These are phyloP conservation scores for Kalanchoe fedtschenkoi DNA, from an alignment of 164 flowering plant genomes.

Conservation along the genomic window DNA sequence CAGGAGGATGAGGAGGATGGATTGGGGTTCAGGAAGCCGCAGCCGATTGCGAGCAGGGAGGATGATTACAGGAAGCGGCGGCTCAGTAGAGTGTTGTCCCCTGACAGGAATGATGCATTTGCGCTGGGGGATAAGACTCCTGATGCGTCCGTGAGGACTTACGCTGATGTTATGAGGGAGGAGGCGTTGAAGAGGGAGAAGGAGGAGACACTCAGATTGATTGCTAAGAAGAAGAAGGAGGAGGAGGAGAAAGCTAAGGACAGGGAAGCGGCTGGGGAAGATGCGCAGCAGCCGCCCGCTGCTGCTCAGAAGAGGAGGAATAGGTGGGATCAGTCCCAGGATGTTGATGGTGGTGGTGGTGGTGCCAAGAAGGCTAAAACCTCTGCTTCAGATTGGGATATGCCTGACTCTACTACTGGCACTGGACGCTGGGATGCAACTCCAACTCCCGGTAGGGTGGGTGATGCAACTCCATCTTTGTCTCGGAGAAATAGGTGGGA, in stretches of 20 bases:
- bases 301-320: constrained; percentile 65
- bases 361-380: constrained; percentile 51
- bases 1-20: constrained; percentile 44
- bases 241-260: constrained; percentile 46
- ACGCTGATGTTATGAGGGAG: constrained; percentile 81
- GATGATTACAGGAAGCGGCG: constrained; percentile 77
- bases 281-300: constrained; percentile 13
- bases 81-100: constrained; percentile 63
- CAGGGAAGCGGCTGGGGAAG: constrained; percentile 14
- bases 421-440: constrained; percentile 96
- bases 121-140: constrained; percentile 87
- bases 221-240: constrained; percentile 82
- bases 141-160: constrained; percentile 65
- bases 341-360: constrained; percentile 37
- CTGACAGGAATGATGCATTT: constrained; percentile 83
- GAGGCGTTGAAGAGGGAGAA: constrained; percentile 62
- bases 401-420: constrained; percentile 86
- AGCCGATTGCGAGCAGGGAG: constrained; percentile 71
- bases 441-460: constrained; percentile 84
- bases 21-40: constrained; percentile 52
- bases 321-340: constrained; percentile 87
- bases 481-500: constrained; percentile 89
- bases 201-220: constrained; percentile 56
- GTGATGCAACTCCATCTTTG: constrained; percentile 66
- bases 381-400: constrained; percentile 77